Percentiles rank a stretch among this genome's conserved stretches.
Evolutionary conservation across 768 basidiomycete genomes (phyloP).

Genomic region (Cystoderma amianthinum): DNA sequence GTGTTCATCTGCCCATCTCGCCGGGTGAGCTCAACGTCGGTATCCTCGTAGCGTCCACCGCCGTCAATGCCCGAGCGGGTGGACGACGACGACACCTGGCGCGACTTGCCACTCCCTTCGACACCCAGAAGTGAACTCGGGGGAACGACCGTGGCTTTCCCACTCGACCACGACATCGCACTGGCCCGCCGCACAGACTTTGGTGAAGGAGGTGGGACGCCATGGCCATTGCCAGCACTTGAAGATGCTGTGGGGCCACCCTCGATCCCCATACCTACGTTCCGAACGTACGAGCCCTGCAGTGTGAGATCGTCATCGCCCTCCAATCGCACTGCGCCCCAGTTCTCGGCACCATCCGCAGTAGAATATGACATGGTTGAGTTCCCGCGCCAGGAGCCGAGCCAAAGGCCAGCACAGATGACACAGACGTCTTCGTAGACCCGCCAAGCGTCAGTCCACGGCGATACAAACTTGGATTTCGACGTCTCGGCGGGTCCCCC

Average conservation of each 20-base stretch:
- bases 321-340: constrained; percentile 54
- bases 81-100: constrained; percentile 23
- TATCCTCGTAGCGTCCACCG: not conserved
- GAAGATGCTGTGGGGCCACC: constrained; percentile 38
- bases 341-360: constrained; percentile 39
- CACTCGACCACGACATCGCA: constrained; percentile 44
- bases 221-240: constrained; percentile 11
- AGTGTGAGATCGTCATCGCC: constrained; percentile 59
- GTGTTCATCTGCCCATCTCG: constrained; percentile 14
- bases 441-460: constrained; percentile 73
- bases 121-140: constrained; percentile 2
- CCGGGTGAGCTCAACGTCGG: not conserved
- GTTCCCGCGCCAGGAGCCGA: constrained; percentile 56
- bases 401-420: constrained; percentile 79
- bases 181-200: constrained; percentile 37
- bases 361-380: constrained; percentile 42
- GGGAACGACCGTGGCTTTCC: constrained; percentile 23
- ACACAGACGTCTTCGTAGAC: constrained; percentile 84
- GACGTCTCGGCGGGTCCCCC: constrained; percentile 19
- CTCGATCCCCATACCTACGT: constrained; percentile 66
- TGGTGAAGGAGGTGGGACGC: constrained; percentile 16
- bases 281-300: constrained; percentile 36
- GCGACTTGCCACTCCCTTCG: constrained; percentile 16
- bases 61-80: not conserved
- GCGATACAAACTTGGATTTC: constrained; percentile 33